Conservation (phyloP, 768 basidiomycete genomes). For the Mycena olivaceomarginata region DNA sequence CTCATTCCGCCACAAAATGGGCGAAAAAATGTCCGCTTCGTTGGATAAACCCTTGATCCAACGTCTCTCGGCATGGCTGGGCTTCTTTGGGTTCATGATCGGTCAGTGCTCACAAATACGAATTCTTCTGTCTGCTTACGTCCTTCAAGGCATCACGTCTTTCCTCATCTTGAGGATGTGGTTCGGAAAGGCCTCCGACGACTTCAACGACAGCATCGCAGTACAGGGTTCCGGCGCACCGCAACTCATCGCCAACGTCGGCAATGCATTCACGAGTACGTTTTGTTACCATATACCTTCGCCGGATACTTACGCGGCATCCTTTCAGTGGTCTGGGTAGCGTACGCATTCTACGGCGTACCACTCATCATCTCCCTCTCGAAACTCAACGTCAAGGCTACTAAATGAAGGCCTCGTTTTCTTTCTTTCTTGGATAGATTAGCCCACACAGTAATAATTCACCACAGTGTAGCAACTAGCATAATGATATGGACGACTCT, state of each 20-base stretch:
- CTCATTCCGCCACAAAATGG: conserved; percentile 80
- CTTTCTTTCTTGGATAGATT: background rate
- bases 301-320: background rate
- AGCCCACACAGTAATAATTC: conserved; percentile 19
- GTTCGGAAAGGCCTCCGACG: conserved; percentile 87
- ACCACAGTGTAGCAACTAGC: conserved; percentile 35
- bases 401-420: conserved; percentile 54
- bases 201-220: conserved; percentile 81
- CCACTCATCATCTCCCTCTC: conserved; percentile 81
- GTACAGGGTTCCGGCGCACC: conserved; percentile 73
- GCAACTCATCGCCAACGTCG: conserved; percentile 74
- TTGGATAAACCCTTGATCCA: conserved; percentile 78
- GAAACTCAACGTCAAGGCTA: conserved; percentile 77
- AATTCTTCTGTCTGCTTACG: conserved; percentile 20
- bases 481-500: conserved; percentile 3
- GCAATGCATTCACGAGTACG: conserved; percentile 87
- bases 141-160: conserved; percentile 74
- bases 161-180: conserved; percentile 87
- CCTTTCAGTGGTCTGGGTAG: conserved; percentile 84
- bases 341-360: conserved; percentile 83
- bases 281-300: conserved; percentile 33
- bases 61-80: conserved; percentile 81
- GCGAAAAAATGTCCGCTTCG: conserved; percentile 65
- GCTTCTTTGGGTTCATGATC: conserved; percentile 84
- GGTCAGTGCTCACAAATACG: conserved; percentile 63